Percentiles rank a stretch among this genome's conserved stretches.
Conservation (phyloP, 176 grass and related monocot genomes). For the Olyra latifolia region DNA sequence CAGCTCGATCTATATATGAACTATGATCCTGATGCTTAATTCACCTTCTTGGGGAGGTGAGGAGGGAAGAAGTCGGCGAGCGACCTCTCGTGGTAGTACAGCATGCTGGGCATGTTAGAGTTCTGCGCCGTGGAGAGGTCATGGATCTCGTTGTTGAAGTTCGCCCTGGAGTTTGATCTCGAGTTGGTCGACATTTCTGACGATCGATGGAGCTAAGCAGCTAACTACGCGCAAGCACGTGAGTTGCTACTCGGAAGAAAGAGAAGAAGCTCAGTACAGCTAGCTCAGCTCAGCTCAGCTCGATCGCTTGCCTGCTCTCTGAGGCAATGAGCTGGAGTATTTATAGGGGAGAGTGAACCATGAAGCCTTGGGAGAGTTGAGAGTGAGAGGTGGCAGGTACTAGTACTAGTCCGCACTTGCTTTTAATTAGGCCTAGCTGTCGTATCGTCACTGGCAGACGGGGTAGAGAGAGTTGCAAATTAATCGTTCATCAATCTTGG, state of each 20-base stretch:
- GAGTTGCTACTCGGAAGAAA: background rate
- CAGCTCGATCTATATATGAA: background rate
- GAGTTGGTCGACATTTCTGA: slow-evolving; percentile 64
- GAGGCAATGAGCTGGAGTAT: slow-evolving; percentile 18
- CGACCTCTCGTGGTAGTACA: slow-evolving; percentile 26
- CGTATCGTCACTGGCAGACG: slow-evolving; percentile 7
- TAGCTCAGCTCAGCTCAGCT: background rate
- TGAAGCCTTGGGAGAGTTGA: background rate
- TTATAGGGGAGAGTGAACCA: slow-evolving; percentile 33
- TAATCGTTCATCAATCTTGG: background rate
- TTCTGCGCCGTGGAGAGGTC: slow-evolving; percentile 58
- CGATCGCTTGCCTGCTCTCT: slow-evolving; percentile 21
- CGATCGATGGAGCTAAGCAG: background rate
- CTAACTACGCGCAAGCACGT: background rate
- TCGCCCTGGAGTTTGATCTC: slow-evolving; percentile 55
- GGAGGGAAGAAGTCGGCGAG: slow-evolving; percentile 67
- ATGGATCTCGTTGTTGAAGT: slow-evolving; percentile 80
- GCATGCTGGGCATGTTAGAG: slow-evolving; percentile 12
- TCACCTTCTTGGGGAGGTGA: slow-evolving; percentile 79
- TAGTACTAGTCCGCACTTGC: slow-evolving; percentile 7
- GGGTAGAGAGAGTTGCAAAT: no score
- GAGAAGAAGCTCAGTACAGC: background rate
- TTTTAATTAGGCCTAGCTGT: slow-evolving; percentile 55
- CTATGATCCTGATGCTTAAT: no score
- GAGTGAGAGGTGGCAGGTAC: slow-evolving; percentile 33